Evolutionary conservation across 192 early-diverging fungal genomes (phyloP), one percentile per base, ranked within the genome.

Genomic region (Coemansia sp.): DNA sequence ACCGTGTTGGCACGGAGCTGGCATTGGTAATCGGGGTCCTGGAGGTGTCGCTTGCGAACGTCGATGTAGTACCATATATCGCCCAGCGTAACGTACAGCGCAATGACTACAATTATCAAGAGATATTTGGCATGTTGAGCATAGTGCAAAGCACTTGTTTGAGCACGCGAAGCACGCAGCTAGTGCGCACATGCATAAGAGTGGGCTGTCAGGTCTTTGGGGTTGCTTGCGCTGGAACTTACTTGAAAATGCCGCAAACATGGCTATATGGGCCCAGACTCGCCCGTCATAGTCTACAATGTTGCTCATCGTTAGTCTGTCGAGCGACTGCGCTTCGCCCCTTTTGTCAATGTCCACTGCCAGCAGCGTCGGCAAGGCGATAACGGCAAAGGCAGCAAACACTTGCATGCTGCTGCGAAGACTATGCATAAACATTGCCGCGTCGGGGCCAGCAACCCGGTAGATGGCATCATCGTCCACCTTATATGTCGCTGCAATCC

Each of bases 381-480:
- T 24, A 10, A 7, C 46, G 8, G 46, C 62, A 39, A 51, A 64
- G 5, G 19, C n/a, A 10, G 32, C 6, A n/a, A 64, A 64, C 19
- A 49, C 35, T 11, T 49, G n/a, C 20, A 46, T 22, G 32, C 35
- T 7, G 25, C 62, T 64, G 20, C 32, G 43, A 20, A 64, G 46
- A 35, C 46, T 64, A 14, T 32, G 62, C 62, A 64, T 47, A 51
- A 64, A 64, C 46, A 64, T 64, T 8, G 62, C 62, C 22, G 62
- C 62, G 22, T 64, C 62, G 35, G 62, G 62, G 22, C 62, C 62
- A 15, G 46, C 46, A 6, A 47, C 46, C 6, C 32, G 62, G 39
- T 27, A 42, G 14, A 60, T 37, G 19, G 36, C 59, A 60, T 60
- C 40, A 12, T 25, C 39, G 1, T 60, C 40, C 15, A 60, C 59